Conservation (phyloP, 345 rosid species). For the Eucalyptus sideroxylon region DNA sequence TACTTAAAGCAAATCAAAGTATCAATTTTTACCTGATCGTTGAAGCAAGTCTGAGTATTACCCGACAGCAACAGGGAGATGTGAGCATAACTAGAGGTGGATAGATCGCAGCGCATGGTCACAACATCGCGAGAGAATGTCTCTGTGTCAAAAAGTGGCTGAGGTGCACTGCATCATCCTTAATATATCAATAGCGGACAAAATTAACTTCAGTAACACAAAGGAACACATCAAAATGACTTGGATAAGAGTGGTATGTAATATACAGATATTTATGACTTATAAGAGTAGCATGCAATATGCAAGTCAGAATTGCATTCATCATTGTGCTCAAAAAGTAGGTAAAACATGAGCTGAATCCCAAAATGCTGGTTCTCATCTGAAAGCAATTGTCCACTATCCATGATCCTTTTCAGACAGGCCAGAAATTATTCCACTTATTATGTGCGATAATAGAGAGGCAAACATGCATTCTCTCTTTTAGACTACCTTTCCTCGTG, state of each 20-base stretch:
- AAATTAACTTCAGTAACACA: neutral
- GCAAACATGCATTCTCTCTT: neutral
- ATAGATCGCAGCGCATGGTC: slow-evolving; percentile 44
- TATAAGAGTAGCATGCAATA: neutral
- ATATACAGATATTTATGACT: neutral
- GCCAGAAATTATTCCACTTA: neutral
- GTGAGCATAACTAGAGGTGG: slow-evolving; percentile 31
- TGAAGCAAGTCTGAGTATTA: slow-evolving; percentile 39
- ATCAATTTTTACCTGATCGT: slow-evolving; percentile 22
- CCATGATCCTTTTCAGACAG: neutral
- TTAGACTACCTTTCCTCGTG: neutral
- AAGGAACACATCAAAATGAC: neutral
- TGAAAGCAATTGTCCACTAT: neutral
- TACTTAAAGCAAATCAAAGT: neutral
- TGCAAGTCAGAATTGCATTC: neutral
- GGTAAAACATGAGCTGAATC: neutral
- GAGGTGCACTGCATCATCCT: slow-evolving; percentile 22
- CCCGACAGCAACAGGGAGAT: slow-evolving; percentile 39
- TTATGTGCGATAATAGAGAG: neutral
- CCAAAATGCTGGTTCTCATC: neutral
- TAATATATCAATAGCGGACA: neutral
- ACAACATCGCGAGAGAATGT: slow-evolving; percentile 39
- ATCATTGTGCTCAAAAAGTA: neutral
- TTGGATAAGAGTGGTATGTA: neutral
- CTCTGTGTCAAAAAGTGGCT: slow-evolving; percentile 40